These are phyloP conservation scores for Eleusine indica DNA, from an alignment of 176 grass and related monocot genomes.

Conservation along the genomic window DNA sequence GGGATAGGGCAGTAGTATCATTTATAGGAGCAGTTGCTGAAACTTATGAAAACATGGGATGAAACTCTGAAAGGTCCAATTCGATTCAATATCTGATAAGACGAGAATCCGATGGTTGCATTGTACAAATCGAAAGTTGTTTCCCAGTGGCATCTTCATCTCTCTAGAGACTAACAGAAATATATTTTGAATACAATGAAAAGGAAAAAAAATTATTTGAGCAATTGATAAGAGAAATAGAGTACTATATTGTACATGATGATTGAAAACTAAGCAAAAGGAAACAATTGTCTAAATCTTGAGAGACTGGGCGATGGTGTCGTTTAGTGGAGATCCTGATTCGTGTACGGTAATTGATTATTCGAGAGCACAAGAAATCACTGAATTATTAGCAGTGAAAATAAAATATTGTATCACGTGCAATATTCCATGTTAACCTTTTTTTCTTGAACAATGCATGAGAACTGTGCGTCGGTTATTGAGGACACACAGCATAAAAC, in stretches of 20 bases:
- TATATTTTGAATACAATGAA: too few relatives aligned
- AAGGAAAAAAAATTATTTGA: too few relatives aligned
- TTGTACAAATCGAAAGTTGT: not conserved
- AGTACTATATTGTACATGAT: too few relatives aligned
- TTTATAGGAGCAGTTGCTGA: not conserved
- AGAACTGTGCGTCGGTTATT: too few relatives aligned
- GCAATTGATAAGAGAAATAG: too few relatives aligned
- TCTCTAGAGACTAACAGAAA: too few relatives aligned
- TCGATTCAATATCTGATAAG: not conserved
- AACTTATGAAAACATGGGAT: not conserved
- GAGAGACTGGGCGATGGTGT: too few relatives aligned
- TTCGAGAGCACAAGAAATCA: not conserved
- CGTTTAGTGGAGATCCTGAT: too few relatives aligned
- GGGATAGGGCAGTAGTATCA: not conserved
- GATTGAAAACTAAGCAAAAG: too few relatives aligned
- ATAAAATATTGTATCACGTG: not conserved
- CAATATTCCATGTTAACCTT: not conserved
- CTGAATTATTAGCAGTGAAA: not conserved
- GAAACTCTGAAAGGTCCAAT: not conserved
- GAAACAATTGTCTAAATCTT: not conserved
- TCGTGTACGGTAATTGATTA: not conserved
- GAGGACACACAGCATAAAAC: too few relatives aligned
- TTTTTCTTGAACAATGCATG: too few relatives aligned
- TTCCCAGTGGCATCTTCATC: too few relatives aligned
- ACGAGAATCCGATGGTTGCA: not conserved